A percentile compares a stretch with the other conserved stretches of the same genome.
These are phyloP conservation scores for Globisporangium polare DNA, from an alignment of 352 stramenopile genomes.

Conservation along the genomic window DNA sequence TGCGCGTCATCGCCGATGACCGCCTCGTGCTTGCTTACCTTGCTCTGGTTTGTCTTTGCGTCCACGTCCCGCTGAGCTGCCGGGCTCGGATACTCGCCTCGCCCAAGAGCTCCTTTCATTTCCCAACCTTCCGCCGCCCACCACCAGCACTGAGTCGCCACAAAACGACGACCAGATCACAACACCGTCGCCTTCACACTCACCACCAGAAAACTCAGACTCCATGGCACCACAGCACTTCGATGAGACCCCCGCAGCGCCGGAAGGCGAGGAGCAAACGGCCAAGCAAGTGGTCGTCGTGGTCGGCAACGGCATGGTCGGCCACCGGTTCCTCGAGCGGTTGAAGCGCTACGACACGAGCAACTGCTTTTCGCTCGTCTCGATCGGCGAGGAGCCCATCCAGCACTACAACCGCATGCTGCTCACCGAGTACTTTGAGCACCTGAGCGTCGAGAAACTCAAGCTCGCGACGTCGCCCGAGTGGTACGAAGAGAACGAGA, in stretches of 20 bases:
- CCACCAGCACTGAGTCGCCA: constrained; percentile 13
- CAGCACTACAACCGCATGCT: constrained; percentile 92
- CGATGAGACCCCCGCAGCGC: neutral
- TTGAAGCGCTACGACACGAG: constrained; percentile 51
- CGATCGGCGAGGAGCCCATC: constrained; percentile 90
- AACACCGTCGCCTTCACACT: neutral
- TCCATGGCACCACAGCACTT: constrained; percentile 9
- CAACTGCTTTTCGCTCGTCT: constrained; percentile 72
- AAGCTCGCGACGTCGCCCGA: constrained; percentile 70
- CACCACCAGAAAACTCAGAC: constrained; percentile 8
- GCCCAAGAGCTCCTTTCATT: constrained; percentile 12
- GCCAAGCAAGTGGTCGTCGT: constrained; percentile 73
- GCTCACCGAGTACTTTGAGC: constrained; percentile 92
- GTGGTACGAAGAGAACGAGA: constrained; percentile 85
- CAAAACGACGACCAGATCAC: constrained; percentile 7
- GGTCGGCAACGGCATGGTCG: constrained; percentile 91
- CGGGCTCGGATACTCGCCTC: neutral
- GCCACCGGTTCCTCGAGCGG: constrained; percentile 87
- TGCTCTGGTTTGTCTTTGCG: neutral
- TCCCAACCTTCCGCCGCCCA: constrained; percentile 2
- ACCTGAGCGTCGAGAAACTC: constrained; percentile 80
- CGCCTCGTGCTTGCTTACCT: neutral
- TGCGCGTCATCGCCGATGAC: constrained; percentile 22
- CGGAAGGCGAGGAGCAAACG: neutral
- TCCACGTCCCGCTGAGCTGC: neutral